Percentiles rank a stretch among this genome's conserved stretches.
Conservation (phyloP, 768 basidiomycete species). For the Guyanaporus albipodus region DNA sequence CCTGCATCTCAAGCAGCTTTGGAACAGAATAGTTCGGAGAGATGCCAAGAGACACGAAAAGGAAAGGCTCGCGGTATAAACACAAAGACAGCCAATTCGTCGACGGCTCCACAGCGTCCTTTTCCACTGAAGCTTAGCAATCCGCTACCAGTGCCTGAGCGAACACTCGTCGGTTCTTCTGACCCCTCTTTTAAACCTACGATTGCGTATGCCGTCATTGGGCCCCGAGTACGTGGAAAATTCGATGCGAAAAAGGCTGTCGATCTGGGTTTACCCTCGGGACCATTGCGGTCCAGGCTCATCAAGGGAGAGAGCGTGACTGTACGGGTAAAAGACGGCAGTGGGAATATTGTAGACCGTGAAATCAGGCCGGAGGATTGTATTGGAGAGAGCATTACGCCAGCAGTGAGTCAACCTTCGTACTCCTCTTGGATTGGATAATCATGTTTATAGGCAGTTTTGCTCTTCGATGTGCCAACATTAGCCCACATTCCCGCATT, state of each 20-base stretch:
- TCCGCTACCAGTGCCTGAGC: conserved; percentile 24
- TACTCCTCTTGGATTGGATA: not conserved
- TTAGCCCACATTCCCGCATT: conserved; percentile 52
- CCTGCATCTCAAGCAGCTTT: conserved; percentile 34
- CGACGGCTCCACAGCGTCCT: conserved; percentile 9
- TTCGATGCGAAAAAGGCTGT: conserved; percentile 68
- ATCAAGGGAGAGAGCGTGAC: conserved; percentile 62
- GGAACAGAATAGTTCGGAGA: conserved; percentile 6
- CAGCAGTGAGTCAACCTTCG: conserved; percentile 35
- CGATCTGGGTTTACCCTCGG: conserved; percentile 58
- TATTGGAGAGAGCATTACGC: conserved; percentile 48
- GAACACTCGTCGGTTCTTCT: conserved; percentile 10
- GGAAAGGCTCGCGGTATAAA: conserved; percentile 3
- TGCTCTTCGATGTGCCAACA: conserved; percentile 73
- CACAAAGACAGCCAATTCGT: not conserved
- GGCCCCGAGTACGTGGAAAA: conserved; percentile 56
- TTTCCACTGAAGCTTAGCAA: conserved; percentile 16
- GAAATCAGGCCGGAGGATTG: conserved; percentile 59
- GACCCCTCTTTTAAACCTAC: conserved; percentile 32
- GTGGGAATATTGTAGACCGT: conserved; percentile 41
- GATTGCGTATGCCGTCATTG: conserved; percentile 49
- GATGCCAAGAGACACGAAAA: conserved; percentile 11
- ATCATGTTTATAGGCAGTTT: conserved; percentile 41
- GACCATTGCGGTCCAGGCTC: conserved; percentile 56
- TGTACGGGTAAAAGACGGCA: conserved; percentile 45